These are phyloP conservation scores for Filobasidium floriforme DNA, from an alignment of 768 basidiomycete genomes.

Conservation along the genomic window DNA sequence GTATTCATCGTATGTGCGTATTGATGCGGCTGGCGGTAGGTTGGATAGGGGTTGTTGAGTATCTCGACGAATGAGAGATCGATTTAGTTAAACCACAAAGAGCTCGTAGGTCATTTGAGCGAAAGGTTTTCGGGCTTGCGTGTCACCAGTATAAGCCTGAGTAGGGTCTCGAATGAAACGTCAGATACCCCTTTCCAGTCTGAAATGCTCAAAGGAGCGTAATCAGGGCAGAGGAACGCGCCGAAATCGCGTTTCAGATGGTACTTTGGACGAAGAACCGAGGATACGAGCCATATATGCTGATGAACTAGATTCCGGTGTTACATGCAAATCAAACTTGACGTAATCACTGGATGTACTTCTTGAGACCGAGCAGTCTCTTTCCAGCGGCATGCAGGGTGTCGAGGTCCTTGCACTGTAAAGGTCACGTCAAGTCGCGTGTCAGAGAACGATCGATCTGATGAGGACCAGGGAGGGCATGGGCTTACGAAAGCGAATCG, in stretches of 20 bases:
- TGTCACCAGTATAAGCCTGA: too few relatives aligned
- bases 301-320: background rate
- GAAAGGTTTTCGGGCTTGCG: too few relatives aligned
- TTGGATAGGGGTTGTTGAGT: background rate
- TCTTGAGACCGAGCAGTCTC: slow-evolving; percentile 65
- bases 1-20: slow-evolving; percentile 15
- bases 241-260: background rate
- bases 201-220: too few relatives aligned
- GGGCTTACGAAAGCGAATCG: slow-evolving; percentile 60
- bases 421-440: background rate
- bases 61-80: background rate
- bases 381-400: slow-evolving; percentile 75
- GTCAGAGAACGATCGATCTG: background rate
- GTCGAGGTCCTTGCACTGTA: slow-evolving; percentile 86
- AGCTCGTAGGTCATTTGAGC: too few relatives aligned
- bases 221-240: too few relatives aligned
- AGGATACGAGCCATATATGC: background rate
- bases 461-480: background rate
- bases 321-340: background rate
- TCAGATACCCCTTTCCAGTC: too few relatives aligned
- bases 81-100: background rate
- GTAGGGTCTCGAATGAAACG: too few relatives aligned
- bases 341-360: slow-evolving; percentile 50
- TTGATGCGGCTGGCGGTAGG: background rate
- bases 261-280: background rate